These are phyloP conservation scores for Eimeria praecox DNA, from an alignment of 169 alveolate species.

Conservation along the genomic window DNA sequence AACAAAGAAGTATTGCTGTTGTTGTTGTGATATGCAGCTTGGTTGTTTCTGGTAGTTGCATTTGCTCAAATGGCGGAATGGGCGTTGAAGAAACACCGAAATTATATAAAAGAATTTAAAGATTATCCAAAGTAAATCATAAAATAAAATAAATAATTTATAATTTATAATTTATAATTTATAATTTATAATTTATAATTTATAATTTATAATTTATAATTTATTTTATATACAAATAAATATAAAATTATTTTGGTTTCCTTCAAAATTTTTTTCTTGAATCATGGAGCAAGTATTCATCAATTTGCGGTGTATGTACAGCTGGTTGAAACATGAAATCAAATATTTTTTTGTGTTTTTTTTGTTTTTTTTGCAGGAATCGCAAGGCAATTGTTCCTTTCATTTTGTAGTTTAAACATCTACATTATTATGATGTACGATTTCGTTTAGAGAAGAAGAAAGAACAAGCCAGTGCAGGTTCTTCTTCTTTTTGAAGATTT, in stretches of 20 bases:
- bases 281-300: no score
- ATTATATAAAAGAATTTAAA: slow-evolving; percentile 91
- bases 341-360: neutral
- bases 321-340: no score
- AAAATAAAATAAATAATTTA: neutral
- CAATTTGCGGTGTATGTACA: neutral
- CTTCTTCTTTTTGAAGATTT: neutral
- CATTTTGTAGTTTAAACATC: neutral
- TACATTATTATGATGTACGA: no score
- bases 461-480: slow-evolving; percentile 23
- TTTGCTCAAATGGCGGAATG: slow-evolving; percentile 93
- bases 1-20: no score
- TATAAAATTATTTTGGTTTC: no score
- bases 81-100: slow-evolving; percentile 94
- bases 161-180: no score
- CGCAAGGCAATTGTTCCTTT: slow-evolving; percentile 77
- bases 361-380: slow-evolving; percentile 1
- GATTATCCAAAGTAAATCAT: slow-evolving; percentile 87
- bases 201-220: no score
- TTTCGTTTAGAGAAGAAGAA: neutral
- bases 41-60: slow-evolving; percentile 87
- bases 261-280: no score
- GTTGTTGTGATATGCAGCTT: slow-evolving; percentile 63
- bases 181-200: no score
- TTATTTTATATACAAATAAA: neutral